Conservation (phyloP, 1,284 basidiomycete genomes). For the Xerocomus minutiporus region DNA sequence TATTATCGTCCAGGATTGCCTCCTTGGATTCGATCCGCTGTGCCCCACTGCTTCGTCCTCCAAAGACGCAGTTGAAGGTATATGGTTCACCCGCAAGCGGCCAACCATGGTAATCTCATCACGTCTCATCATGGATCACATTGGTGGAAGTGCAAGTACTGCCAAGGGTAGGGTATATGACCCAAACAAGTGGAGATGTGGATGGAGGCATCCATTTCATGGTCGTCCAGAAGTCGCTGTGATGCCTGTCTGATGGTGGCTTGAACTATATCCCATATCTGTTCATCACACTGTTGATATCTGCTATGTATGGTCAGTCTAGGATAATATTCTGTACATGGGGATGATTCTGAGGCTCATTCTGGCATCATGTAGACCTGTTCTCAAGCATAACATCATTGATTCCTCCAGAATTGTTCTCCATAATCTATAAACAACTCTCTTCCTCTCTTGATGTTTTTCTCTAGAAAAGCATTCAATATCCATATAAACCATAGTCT, state of each 20-base stretch:
- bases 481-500: neutral
- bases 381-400: neutral
- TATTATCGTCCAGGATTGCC: conserved; percentile 41
- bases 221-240: conserved; percentile 35
- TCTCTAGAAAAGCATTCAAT: conserved; percentile 22
- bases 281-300: neutral
- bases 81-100: conserved; percentile 7
- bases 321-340: neutral
- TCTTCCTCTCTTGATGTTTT: conserved; percentile 31
- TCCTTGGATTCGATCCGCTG: conserved; percentile 36
- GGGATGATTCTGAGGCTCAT: too few species aligned
- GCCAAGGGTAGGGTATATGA: conserved; percentile 22
- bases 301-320: neutral
- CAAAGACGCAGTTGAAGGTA: neutral
- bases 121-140: conserved; percentile 39
- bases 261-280: neutral
- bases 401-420: conserved; percentile 26
- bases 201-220: conserved; percentile 43
- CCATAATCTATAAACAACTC: conserved; percentile 51
- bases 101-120: conserved; percentile 36
- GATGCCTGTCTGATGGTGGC: conserved; percentile 28
- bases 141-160: conserved; percentile 36
- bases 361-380: neutral
- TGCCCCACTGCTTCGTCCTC: conserved; percentile 25
- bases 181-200: conserved; percentile 26